Evolutionary conservation across 2,329 filamentous ascomycete genomes (phyloP), one percentile per base, ranked within the genome.

Genomic region (Hypoxylon sp.): DNA sequence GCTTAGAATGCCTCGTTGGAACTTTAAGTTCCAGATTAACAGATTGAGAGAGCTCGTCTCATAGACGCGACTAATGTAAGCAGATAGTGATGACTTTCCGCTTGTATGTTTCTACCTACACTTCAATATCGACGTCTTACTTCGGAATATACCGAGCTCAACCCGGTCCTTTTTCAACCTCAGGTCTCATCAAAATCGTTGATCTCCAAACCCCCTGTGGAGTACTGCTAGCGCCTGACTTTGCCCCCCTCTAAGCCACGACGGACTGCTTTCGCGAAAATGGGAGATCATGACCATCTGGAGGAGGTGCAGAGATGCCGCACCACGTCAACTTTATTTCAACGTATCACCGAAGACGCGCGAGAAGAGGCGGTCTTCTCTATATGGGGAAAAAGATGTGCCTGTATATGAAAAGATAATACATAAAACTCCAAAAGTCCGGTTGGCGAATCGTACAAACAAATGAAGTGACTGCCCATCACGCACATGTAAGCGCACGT

Each of bases 251-350:
- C 43, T 24, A 46, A 46, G 43, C 19, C 43, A 46, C 43, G 19
- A 6, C 43, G 43, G 43, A 46, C 22, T 5, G 11, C 19, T 20
- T 41, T 54, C 24, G 56, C 52, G 37, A 52, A 56, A 44, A 22
- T 37, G 61, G 61, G 52, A 49, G 61, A 56, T 59, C 56, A 56
- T 59, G 39, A 37, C 60, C 55, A 30, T 43, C 43, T 47, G 47
- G 52, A 59, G 52, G 46, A 59, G 52, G 47, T 51, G 20, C 8
- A 30, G 24, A 54, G 37, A 56, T 19, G 47, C 51, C 10, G 19
- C 32, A 59, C 49, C 37, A 51, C 54, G 54, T 62, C 50, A 55
- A 47, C 20, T 44, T 51, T 57, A 49, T 39, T 26, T 49, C 37
- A 48, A 32, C 20, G 37, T 56, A 22, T 46, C 39, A 51, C 15